Evolutionary conservation across 2,329 filamentous ascomycete genomes (phyloP), one percentile per base, ranked within the genome.

Genomic region (Cryoendolithus antarcticus): DNA sequence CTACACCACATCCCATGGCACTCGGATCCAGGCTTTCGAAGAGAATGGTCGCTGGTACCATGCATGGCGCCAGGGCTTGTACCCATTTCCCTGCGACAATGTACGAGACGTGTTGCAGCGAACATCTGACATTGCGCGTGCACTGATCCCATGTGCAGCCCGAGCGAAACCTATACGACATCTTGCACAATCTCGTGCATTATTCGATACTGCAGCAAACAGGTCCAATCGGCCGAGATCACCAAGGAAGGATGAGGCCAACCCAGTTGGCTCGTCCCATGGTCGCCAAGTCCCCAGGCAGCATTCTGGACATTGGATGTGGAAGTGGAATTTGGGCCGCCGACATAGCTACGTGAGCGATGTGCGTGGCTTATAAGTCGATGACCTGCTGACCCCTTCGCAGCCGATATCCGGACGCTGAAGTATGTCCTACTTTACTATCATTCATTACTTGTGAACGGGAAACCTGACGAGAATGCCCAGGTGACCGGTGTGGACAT

Each of bases 291-390:
- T 34, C 4, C 60, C 61, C 39, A 19, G 62, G 64, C 41, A 67
- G 71, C 44, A 71, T 78, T 44, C 63, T 78, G 39, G 75, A 77
- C 50, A 54, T 94, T 39, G 89, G 86, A 31, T 88, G 82, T 46
- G 89, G 88, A 11, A 93, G 86, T 1, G 86, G 86, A 31, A 89
- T 93, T 44, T 96, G 89, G 89, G 76, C 82, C 31, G 83, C 91
- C 51, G 82, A 89, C 49, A 81, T 94, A 63, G 82, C 82, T 46
- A 78, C 82, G 73, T 85, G 66, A 64, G 75, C 63, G 15, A 3
- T 19, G 15, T 40, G 42, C 19, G 34, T 19, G 15, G 15, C 15
- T 19, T 19, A 19, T 19, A 19, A 19, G n/a, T 10, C 6, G 32
- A 37, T 40, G 15, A 39, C 32, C 6, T 24, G 19, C 8, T 37